Evolutionary conservation across 1,284 basidiomycete genomes (phyloP), one percentile per base, ranked within the genome.

Genomic region (Microbotryomycetes sp.): DNA sequence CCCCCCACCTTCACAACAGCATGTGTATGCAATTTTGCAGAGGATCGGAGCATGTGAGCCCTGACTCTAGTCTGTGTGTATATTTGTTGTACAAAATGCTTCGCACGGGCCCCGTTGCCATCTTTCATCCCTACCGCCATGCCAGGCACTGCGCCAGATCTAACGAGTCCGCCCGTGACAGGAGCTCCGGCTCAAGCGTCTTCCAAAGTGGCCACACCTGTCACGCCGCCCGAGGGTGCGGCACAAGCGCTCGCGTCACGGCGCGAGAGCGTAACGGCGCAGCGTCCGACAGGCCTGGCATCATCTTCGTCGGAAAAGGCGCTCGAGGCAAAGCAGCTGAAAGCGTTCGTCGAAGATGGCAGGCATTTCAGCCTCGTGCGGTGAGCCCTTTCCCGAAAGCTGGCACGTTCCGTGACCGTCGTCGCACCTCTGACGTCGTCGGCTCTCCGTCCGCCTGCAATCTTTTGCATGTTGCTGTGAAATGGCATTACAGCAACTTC

Each of bases 401-500:
- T 21, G 26, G 56, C 59, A 49, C 54, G 35, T 18, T 47, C 45
- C 28, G 26, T 45, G 11, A 49, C 21, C 7, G 26, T n/a, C 27
- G 18, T 21, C 23, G 18, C 13, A 31, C 15, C 47, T 21, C 24
- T 48, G 51, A n/a, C 30, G 45, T 24, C n/a, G 24, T 49, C 45
- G 31, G 57, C 56, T 41, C 35, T 41, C 35, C 9, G 18, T 11
- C 35, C 56, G 5, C n/a, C 61, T 11, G 46, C 46, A 48, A 54
- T 26, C 3, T 24, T 41, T 52, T 18, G 41, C 23, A 18, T 13
- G n/a, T 27, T 30, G 45, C 54, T 47, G n/a, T 55, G 35, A n/a
- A n/a, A n/a, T n/a, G n/a, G n/a, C n/a, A n/a, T n/a, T n/a, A n/a
- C 72, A 96, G 94, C 71, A 98, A 97, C 77, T 98, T 99, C 75